Percentiles rank a stretch among this genome's conserved stretches.
Evolutionary conservation across 768 basidiomycete species (phyloP).

Genomic region (Nidularia pulvinata): DNA sequence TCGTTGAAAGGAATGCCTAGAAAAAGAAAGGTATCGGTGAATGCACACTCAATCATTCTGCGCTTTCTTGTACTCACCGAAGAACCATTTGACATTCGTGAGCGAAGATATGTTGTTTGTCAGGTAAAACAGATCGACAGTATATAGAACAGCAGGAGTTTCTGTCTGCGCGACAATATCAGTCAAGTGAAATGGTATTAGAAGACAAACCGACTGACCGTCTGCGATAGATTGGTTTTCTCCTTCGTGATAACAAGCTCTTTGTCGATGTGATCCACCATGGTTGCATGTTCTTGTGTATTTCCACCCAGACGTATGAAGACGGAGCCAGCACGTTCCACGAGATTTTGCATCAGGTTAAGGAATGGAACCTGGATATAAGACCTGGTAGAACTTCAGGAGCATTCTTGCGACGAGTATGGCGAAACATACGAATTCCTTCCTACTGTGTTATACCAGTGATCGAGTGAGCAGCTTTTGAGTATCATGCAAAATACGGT

Average conservation of each 20-base stretch:
- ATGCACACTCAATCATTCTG: not conserved
- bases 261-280: constrained; percentile 37
- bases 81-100: constrained; percentile 66
- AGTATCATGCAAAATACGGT: constrained; percentile 4
- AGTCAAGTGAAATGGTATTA: not conserved
- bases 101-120: constrained; percentile 58
- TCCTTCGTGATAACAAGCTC: constrained; percentile 45
- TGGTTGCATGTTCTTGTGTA: constrained; percentile 53
- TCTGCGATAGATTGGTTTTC: constrained; percentile 7
- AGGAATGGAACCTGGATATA: constrained; percentile 54
- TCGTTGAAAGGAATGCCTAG: constrained; percentile 66
- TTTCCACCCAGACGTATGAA: constrained; percentile 66
- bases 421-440: constrained; percentile 30
- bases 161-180: constrained; percentile 34
- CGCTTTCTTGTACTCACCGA: constrained; percentile 31
- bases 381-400: not conserved
- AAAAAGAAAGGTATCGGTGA: not conserved
- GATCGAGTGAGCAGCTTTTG: not conserved
- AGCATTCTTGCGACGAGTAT: no score
- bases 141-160: constrained; percentile 67
- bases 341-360: constrained; percentile 63
- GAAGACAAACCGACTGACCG: not conserved
- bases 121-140: constrained; percentile 65
- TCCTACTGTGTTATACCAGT: constrained; percentile 35
- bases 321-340: constrained; percentile 52